Conservation (phyloP, 306 rosid genomes). For the Trifolium dubium region DNA sequence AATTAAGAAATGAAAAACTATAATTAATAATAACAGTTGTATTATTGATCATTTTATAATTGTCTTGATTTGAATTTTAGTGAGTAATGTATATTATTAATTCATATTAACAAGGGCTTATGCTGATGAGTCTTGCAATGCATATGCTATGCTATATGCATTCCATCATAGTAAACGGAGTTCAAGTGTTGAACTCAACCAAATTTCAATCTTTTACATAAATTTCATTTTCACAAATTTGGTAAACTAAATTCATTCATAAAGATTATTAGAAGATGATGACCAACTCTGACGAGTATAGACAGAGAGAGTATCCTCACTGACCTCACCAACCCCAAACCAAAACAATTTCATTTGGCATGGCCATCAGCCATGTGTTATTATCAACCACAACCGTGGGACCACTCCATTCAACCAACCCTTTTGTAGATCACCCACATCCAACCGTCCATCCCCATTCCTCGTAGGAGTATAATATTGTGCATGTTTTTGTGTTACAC, state of each 20-base stretch:
- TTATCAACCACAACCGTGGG: conserved; percentile 29
- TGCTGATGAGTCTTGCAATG: no score
- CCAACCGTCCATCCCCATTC: not conserved
- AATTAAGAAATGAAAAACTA: no score
- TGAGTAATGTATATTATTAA: no score
- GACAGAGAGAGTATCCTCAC: conserved; percentile 11
- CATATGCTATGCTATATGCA: no score
- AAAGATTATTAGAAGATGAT: not conserved
- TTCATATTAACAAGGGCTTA: no score
- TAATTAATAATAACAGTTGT: no score
- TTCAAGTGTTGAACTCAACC: no score
- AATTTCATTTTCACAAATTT: conserved; percentile 16
- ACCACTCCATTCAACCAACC: conserved; percentile 24
- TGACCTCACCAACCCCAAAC: conserved; percentile 50
- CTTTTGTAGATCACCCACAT: conserved; percentile 10
- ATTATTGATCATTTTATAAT: no score
- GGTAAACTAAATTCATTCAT: conserved; percentile 35
- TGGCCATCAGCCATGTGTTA: not conserved
- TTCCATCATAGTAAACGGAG: no score
- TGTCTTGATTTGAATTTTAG: not conserved
- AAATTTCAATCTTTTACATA: no score
- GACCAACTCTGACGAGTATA: conserved; percentile 24
- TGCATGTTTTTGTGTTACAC: not conserved
- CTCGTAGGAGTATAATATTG: not conserved
- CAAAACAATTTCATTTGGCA: conserved; percentile 33